These are phyloP conservation scores for Punica granatum DNA, from an alignment of 345 rosid species.

Conservation along the genomic window DNA sequence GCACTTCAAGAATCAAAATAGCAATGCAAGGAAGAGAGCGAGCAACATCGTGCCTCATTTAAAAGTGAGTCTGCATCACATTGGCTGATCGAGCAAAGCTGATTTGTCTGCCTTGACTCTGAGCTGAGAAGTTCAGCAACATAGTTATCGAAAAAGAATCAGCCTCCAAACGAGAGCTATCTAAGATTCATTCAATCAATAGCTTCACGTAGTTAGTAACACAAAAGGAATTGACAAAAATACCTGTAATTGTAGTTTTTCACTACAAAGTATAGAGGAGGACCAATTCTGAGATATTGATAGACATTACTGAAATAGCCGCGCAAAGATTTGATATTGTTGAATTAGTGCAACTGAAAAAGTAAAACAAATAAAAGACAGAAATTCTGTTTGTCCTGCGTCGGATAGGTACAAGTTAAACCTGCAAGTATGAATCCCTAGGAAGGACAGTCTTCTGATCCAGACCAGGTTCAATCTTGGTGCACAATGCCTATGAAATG, in stretches of 20 bases:
- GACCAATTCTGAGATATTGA: slow-evolving; percentile 83
- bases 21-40: slow-evolving; percentile 1
- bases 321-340: slow-evolving; percentile 28
- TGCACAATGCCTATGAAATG: slow-evolving; percentile 59
- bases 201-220: background rate
- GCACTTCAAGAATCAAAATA: background rate
- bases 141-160: slow-evolving; percentile 18
- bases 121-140: slow-evolving; percentile 53
- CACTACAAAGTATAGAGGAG: slow-evolving; percentile 87
- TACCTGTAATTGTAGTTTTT: slow-evolving; percentile 93
- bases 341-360: slow-evolving; percentile 13
- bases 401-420: slow-evolving; percentile 18
- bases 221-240: background rate
- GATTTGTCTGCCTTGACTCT: slow-evolving; percentile 80
- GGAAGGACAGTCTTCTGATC: slow-evolving; percentile 98
- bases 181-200: background rate
- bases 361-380: background rate
- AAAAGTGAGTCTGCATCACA: slow-evolving; percentile 80
- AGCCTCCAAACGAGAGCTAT: background rate
- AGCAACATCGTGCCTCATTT: slow-evolving; percentile 53
- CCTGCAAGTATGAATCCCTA: slow-evolving; percentile 94
- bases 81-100: slow-evolving; percentile 90
- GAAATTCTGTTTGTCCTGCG: too few species aligned
- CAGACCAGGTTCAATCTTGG: slow-evolving; percentile 88
- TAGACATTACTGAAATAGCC: slow-evolving; percentile 80